Evolutionary conservation across 305 asterid genomes (phyloP).

Genomic region (Withania somnifera): DNA sequence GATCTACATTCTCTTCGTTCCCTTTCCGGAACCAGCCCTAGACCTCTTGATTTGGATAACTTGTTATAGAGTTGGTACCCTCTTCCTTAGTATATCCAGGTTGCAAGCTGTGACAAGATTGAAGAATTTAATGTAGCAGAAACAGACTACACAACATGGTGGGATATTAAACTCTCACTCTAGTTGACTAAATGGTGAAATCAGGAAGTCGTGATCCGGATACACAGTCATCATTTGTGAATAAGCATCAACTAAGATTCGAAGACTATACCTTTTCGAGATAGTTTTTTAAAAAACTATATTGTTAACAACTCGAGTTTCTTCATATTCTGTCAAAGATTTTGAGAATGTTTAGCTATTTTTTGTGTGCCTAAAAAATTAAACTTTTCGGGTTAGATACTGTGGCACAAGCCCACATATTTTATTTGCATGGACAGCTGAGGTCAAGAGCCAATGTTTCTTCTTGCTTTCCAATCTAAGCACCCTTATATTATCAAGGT

Average conservation of each 20-base stretch:
- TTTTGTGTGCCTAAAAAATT: background rate
- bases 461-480: background rate
- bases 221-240: background rate
- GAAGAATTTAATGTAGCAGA: background rate
- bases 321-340: background rate
- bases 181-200: background rate
- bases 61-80: background rate
- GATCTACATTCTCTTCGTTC: too few relatives aligned
- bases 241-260: background rate
- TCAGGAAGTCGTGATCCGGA: background rate
- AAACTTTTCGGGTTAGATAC: background rate
- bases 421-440: background rate
- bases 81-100: background rate
- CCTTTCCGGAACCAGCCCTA: too few relatives aligned
- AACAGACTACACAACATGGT: background rate
- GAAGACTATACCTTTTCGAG: background rate
- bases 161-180: background rate
- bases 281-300: background rate
- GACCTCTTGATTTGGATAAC: background rate
- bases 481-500: background rate
- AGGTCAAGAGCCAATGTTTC: background rate
- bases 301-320: background rate
- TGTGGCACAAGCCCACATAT: background rate
- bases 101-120: background rate
- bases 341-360: background rate